Evolutionary conservation across 345 rosid species (phyloP), one percentile per base, ranked within the genome.

Genomic region (Murraya paniculata): DNA sequence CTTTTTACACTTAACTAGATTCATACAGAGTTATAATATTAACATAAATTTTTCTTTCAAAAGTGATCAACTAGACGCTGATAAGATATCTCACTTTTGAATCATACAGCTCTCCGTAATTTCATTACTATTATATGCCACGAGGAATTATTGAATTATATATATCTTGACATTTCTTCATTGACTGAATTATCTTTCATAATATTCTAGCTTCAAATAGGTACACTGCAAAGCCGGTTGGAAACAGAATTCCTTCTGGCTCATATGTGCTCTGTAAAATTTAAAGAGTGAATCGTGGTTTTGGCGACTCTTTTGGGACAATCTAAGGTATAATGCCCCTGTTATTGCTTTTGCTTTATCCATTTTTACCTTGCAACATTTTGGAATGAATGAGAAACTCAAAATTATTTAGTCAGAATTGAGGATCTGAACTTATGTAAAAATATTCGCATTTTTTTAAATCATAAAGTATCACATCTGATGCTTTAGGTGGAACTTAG

Each of bases 251-350:
- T 94, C 84, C 94, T 96, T 62, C 80, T 96, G 88, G 97, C 97
- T 79, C 97, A 96, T 82, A 92, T 96, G 99, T 94, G 99, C 81
- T 96, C 98, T 8, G 97, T 94, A 56, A 96, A 96, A 88, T 96
- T 94, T 85, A 96, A 94, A 86, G 97, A 96, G 79, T 96, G 99
- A 98, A 92, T 96, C 75, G 97, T 96, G 82, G 97, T 94, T 77
- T 91, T 96, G 35, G 97, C 99, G 60, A 96, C 99, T 27, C 97
- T 94, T 18, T 85, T 91, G 79, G 88, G 95, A 85, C 86, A 93
- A 25, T 84, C 95, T 1, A 13, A 10, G 7, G 18, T 10, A 45
- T 45, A 11, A 45, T 45, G 16, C 38, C 4, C 53, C 14, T 5
- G 13, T 45, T 27, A 74, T 33, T 35, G 16, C 18, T 22, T 5